Conservation (phyloP, 169 alveolate species). For the Plasmodium cynomolgi region DNA sequence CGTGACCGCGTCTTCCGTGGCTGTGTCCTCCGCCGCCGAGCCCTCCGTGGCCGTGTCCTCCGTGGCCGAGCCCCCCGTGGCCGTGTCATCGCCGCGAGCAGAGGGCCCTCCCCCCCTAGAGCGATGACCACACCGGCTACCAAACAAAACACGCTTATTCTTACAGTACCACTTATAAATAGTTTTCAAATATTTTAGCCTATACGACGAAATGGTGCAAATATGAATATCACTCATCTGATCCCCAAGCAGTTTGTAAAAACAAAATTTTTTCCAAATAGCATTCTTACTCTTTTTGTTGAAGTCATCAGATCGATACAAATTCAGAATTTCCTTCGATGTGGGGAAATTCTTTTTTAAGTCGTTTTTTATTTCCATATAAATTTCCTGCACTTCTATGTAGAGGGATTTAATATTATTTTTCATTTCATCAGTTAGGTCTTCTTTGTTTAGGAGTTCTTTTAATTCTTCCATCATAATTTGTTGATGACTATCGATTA, state of each 20-base stretch:
- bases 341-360: conserved; percentile 40
- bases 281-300: conserved; percentile 13
- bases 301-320: conserved; percentile 18
- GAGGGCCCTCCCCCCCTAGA: neutral
- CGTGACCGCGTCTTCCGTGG: neutral
- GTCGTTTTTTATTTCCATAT: conserved; percentile 54
- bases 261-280: conserved; percentile 33
- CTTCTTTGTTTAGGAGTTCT: conserved; percentile 21
- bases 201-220: conserved; percentile 49
- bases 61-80: neutral
- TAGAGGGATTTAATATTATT: conserved; percentile 56
- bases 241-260: conserved; percentile 43
- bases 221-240: conserved; percentile 49
- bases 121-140: neutral
- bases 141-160: conserved; percentile 35
- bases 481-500: conserved; percentile 15
- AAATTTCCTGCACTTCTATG: conserved; percentile 46
- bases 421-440: conserved; percentile 40
- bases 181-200: conserved; percentile 26
- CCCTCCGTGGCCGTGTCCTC: neutral
- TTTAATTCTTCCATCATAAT: conserved; percentile 21
- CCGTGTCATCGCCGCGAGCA: neutral
- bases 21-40: neutral
- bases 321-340: conserved; percentile 31
- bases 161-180: conserved; percentile 42